Percentiles rank a stretch among this genome's conserved stretches.
Conservation (phyloP, 345 rosid species). For the Bruguiera sexangula region DNA sequence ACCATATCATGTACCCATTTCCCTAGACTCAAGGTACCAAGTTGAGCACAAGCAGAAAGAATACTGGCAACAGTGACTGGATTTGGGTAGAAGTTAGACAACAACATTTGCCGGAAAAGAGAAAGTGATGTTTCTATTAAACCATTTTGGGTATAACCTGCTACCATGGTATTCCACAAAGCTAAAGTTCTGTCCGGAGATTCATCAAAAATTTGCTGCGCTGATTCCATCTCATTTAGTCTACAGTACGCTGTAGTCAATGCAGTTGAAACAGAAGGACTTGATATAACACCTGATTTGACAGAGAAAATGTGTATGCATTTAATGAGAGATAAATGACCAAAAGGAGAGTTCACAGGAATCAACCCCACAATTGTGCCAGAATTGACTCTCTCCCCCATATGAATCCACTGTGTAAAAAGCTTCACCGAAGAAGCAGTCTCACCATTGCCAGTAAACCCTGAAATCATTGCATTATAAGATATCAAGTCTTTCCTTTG, state of each 20-base stretch:
- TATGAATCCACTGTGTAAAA: slow-evolving; percentile 48
- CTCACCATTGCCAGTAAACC: slow-evolving; percentile 53
- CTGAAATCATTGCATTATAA: slow-evolving; percentile 77
- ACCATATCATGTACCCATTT: slow-evolving; percentile 63
- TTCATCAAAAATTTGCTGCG: slow-evolving; percentile 51
- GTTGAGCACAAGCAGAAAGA: slow-evolving; percentile 80
- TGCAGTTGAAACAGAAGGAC: slow-evolving; percentile 56
- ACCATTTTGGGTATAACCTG: slow-evolving; percentile 81
- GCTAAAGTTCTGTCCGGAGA: slow-evolving; percentile 57
- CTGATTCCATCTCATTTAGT: slow-evolving; percentile 55
- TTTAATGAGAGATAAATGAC: slow-evolving; percentile 45
- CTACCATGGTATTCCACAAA: slow-evolving; percentile 82
- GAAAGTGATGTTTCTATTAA: slow-evolving; percentile 58
- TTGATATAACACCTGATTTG: slow-evolving; percentile 45
- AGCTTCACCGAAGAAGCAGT: slow-evolving; percentile 45
- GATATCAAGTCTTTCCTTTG: slow-evolving; percentile 57
- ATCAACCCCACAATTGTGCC: slow-evolving; percentile 68
- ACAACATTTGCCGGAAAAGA: slow-evolving; percentile 66
- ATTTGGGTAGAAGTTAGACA: slow-evolving; percentile 46
- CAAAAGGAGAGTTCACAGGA: slow-evolving; percentile 61
- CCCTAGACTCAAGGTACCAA: slow-evolving; percentile 67
- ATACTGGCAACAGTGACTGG: slow-evolving; percentile 64
- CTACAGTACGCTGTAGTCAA: slow-evolving; percentile 60
- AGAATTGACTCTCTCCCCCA: slow-evolving; percentile 45
- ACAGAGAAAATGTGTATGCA: slow-evolving; percentile 55